Base-by-base conservation (phyloP, 192 early-diverging fungal genomes). In the Backusella mclennaniae region DNA sequence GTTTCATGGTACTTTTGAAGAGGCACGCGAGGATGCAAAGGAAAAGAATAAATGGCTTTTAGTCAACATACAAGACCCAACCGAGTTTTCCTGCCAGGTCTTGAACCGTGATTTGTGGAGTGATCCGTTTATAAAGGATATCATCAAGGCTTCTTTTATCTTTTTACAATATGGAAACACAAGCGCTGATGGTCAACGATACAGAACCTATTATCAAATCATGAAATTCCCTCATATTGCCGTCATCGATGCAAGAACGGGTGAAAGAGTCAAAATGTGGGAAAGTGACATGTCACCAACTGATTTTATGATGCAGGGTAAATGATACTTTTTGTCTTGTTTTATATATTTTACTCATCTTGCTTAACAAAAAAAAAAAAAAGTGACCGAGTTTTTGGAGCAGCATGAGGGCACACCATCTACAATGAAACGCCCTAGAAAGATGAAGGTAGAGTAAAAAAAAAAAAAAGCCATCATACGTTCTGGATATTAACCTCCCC, bases 101-200 rank as follows among this genome's bases (percentile, higher is more conserved):
- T 82, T 98, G 80, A 98, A 97, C 79, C 92, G 97, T 71, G 96
- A 99, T 86, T 86, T 98, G 63, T 99, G 96, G 96, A 97, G 92
- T 35, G 86, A 95, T 66, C 35, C 76, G 21, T 79, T 83, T 15
- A 92, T 98, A 6, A 91, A 95, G 80, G 92, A 95, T 8, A 71
- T 95, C 11, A 86, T 99, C 59, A 82, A 81, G 36, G 90, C 89
- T 66, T 85, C 92, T 73, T 98, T 98, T 89, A 75, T 96, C 35
- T 98, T 99, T 79, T 78, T 96, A 23, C 94, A 96, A 85, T 91
- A 84, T 41, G 84, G 84, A 29, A 78, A 84, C 42, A 87, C 93
- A 19, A 92, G 87, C 35, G 69, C 84, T 0, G 95, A 96, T 59
- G 96, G 96, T 38, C 80, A 79, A 21, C 81, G 90, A 63, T 93